Base-by-base conservation (phyloP, 192 early-diverging fungal genomes). In the Pilobolus umbonatus region DNA sequence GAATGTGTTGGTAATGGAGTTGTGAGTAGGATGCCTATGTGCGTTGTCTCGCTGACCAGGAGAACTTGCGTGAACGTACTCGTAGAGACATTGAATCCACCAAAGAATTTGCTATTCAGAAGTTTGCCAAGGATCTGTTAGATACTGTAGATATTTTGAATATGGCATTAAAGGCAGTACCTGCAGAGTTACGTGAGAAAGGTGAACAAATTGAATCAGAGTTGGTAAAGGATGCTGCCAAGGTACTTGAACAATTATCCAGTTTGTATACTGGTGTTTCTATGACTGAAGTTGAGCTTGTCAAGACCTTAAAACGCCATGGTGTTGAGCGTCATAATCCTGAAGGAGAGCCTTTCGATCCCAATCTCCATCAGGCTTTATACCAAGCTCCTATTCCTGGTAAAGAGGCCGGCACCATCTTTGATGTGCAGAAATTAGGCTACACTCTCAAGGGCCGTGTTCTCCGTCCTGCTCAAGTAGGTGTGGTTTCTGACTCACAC, bases 51-150 rank as follows among this genome's bases (percentile, higher is more conserved):
- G 98, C 98, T 17, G 98, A 99, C 45, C 83, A 87, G 67, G 98
- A 99, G 75, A 99, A 99, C 79, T 70, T 98, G 25, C 90, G 96
- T 31, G 83, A 83, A 55, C 86, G 96, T 34, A 87, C 89, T 34
- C 85, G 88, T 64, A 84, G 80, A 58, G 98, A 99, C 69, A 76
- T 95, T 11, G 84, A 87, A 21, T 80, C 83, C 31, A 82, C 86
- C 47, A 82, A 88, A 42, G 74, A 84, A 8, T 99, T 86, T 76
- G 91, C 98, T 1, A 93, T 99, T 64, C 92, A 92, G 75, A 95
- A 95, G 80, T 99, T 99, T 68, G 96, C 95, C 65, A 97, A 94
- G 75, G 95, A 99, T 64, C 75, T 99, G 29, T 71, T 99, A 7
- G 87, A 89, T 30, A 91, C 90, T 1, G 92, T 88, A 15, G 98